Evolutionary conservation across 2,329 filamentous ascomycete species (phyloP), one percentile per base, ranked within the genome.

Genomic region (Fusarium irregulare): DNA sequence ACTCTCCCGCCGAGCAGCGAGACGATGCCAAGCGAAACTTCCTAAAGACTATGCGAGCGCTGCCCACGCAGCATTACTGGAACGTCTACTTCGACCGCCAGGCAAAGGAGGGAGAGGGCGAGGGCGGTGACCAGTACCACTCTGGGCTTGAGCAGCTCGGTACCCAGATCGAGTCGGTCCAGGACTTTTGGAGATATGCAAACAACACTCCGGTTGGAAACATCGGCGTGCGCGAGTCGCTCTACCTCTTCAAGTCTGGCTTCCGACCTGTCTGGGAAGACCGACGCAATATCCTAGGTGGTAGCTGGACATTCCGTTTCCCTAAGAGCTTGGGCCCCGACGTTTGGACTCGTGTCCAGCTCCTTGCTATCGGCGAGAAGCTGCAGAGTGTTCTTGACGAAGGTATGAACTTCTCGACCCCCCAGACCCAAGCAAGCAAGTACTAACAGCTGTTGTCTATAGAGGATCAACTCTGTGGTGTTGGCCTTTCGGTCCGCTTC

Each of bases 261-360:
- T 93, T 93, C 80, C 87, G 87, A 68, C 92, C 92, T 60, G 83
- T 93, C 72, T 94, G 92, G 92, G 92, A 94, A 81, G 95, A 98
- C 78, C 88, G 92, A 42, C 90, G 96, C 75, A 98, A 98, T 81
- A 85, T 91, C 64, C 86, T 90, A 66, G 95, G 95, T 55, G 95
- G 95, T 51, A 92, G 92, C 78, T 98, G 93, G 93, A 97, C 93
- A 23, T 97, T 98, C 81, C 90, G 94, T 53, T 91, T 98, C 46
- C 90, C 91, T 69, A 97, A 97, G 84, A 86, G 85, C 66, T 86
- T 87, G 40, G 89, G 88, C 8, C 87, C 89, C 4, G 91, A 91
- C 74, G 92, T 93, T 77, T 98, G 91, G 93, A 94, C 90, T 74
- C 89, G 91, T 77, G 86, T 97, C 66, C 89, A 94, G 82, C 83